These are phyloP conservation scores for Hirschioporus abietinus DNA, from an alignment of 768 basidiomycete species.

Conservation along the genomic window DNA sequence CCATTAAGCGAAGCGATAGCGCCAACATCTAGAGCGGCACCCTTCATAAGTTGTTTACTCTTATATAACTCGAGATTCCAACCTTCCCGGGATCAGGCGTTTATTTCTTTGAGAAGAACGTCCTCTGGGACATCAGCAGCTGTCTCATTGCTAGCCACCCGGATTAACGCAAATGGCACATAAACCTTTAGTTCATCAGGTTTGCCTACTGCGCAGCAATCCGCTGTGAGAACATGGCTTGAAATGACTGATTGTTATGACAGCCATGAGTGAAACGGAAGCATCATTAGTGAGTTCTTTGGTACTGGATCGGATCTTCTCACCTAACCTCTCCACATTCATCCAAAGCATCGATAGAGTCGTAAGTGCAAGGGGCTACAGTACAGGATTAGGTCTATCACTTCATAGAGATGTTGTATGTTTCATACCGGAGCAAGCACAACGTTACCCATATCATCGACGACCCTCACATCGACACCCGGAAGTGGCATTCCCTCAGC, in stretches of 20 bases:
- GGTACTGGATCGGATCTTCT: not conserved
- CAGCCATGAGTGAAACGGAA: not conserved
- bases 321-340: not conserved
- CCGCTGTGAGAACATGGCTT: not conserved
- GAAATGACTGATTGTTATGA: constrained; percentile 1
- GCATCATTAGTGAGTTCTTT: not conserved
- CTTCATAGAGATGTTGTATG: not conserved
- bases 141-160: not conserved
- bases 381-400: not conserved
- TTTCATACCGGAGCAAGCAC: not conserved
- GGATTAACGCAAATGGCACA: not conserved
- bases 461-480: constrained; percentile 1
- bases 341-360: not conserved
- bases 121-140: constrained; percentile 10
- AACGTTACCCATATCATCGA: constrained; percentile 2
- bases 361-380: not conserved
- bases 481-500: not conserved
- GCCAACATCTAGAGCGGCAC: not conserved
- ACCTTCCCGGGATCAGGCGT: not conserved
- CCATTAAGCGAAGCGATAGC: constrained; percentile 1
- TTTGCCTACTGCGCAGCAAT: constrained; percentile 1
- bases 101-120: not conserved
- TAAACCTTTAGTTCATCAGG: not conserved
- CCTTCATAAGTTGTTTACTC: not conserved
- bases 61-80: not conserved